These are phyloP conservation scores for Citrus cavaleriei DNA, from an alignment of 345 rosid species.

Conservation along the genomic window DNA sequence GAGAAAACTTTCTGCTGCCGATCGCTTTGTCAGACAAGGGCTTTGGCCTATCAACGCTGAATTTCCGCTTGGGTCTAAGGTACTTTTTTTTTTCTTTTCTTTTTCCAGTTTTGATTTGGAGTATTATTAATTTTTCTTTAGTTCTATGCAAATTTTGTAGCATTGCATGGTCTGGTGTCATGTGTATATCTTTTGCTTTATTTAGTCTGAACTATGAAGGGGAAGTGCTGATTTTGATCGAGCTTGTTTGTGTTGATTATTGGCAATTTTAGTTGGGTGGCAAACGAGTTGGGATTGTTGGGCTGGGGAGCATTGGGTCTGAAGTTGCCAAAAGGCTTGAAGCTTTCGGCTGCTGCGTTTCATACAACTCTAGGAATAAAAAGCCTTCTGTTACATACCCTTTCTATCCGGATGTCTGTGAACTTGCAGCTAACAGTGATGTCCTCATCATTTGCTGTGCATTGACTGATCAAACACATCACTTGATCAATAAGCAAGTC, in stretches of 20 bases:
- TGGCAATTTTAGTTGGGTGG: conserved; percentile 32
- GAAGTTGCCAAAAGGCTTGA: conserved; percentile 36
- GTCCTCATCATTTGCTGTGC: conserved; percentile 39
- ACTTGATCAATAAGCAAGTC: conserved; percentile 43
- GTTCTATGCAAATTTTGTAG: no score
- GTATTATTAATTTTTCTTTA: conserved; percentile 6
- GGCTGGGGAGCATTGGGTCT: conserved; percentile 45
- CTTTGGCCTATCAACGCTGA: conserved; percentile 28
- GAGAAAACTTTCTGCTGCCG: conserved; percentile 47
- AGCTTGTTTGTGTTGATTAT: neutral
- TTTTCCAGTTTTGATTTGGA: no score
- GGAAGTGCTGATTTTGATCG: neutral
- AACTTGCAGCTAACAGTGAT: conserved; percentile 38
- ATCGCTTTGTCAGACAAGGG: conserved; percentile 42
- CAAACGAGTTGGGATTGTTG: conserved; percentile 46
- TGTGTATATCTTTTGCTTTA: neutral
- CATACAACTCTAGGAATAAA: conserved; percentile 35
- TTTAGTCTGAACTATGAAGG: neutral
- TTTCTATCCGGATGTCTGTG: conserved; percentile 24
- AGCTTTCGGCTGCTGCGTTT: conserved; percentile 40
- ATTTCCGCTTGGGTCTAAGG: no score
- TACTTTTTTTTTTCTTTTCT: no score
- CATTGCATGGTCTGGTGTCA: no score
- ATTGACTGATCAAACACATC: conserved; percentile 35
- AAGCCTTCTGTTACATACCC: conserved; percentile 31